phyloP scores from a whole-genome alignment of 2,329 filamentous ascomycete species.

The Hypoxylon sp. region DNA sequence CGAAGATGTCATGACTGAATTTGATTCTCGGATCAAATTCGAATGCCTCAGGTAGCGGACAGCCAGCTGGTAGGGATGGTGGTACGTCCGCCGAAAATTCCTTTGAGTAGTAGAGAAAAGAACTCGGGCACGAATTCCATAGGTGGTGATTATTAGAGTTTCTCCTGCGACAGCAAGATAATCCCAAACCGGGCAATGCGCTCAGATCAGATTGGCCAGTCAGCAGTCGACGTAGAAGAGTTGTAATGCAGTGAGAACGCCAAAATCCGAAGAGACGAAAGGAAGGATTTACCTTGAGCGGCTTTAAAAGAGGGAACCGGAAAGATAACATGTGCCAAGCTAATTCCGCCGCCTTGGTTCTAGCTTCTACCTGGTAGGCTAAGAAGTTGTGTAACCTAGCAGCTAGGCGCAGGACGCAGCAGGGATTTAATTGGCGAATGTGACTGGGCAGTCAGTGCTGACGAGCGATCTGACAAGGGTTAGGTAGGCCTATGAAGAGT shows the following conservation, averaged over 20 bases:
- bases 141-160: constrained; percentile 19
- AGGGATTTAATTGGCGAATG: constrained; percentile 15
- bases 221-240: constrained; percentile 4
- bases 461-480: constrained; percentile 28
- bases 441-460: constrained; percentile 26
- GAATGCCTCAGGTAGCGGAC: constrained; percentile 24
- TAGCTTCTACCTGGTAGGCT: constrained; percentile 9
- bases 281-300: constrained; percentile 24
- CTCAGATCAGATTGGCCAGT: constrained; percentile 27
- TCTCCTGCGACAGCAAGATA: constrained; percentile 21
- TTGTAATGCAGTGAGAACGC: constrained; percentile 24
- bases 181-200: constrained; percentile 10
- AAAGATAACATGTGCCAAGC: constrained; percentile 40
- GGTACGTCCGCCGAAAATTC: constrained; percentile 31
- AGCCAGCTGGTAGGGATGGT: constrained; percentile 13
- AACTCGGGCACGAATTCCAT: constrained; percentile 48
- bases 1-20: constrained; percentile 41
- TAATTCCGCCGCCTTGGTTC: constrained; percentile 41
- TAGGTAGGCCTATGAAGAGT: constrained; percentile 15
- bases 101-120: constrained; percentile 47
- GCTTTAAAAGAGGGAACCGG: constrained; percentile 20
- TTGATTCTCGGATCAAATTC: constrained; percentile 1
- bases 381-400: constrained; percentile 20
- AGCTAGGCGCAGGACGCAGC: constrained; percentile 8
- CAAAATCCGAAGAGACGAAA: constrained; percentile 18